A percentile compares a stretch with the other conserved stretches of the same genome.
These are phyloP conservation scores for Suhomyces pyralidae DNA, from an alignment of 805 yeast species.

Conservation along the genomic window DNA sequence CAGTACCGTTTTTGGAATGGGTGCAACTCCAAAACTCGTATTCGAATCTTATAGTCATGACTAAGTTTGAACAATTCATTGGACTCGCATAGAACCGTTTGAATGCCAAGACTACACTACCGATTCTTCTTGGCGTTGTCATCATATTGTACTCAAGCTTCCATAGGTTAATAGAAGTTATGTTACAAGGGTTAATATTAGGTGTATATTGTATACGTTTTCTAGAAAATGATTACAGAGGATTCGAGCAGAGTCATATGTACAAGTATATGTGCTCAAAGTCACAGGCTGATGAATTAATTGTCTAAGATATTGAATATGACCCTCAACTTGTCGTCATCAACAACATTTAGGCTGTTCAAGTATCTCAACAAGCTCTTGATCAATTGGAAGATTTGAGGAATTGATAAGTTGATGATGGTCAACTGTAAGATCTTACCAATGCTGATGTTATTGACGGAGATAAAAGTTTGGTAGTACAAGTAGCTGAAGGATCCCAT, in stretches of 20 bases:
- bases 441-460: conserved; percentile 66
- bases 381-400: conserved; percentile 63
- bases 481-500: conserved; percentile 95
- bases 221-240: background rate
- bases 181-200: background rate
- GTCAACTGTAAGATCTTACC: conserved; percentile 75
- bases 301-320: conserved; percentile 32
- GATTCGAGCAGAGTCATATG: background rate
- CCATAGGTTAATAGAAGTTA: too few relatives aligned
- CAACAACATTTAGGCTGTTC: conserved; percentile 27
- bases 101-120: background rate
- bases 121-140: too few relatives aligned
- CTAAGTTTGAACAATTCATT: background rate
- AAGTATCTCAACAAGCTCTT: conserved; percentile 57
- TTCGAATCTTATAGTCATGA: background rate
- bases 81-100: background rate
- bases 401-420: conserved; percentile 62
- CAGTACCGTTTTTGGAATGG: background rate
- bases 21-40: background rate
- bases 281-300: background rate
- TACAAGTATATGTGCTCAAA: background rate
- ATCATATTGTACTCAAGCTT: background rate
- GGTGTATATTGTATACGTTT: background rate
- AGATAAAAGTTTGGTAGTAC: conserved; percentile 88
- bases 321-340: conserved; percentile 24